A percentile compares a stretch with the other conserved stretches of the same genome.
Evolutionary conservation across 176 grass and related monocot genomes (phyloP).

Genomic region (Canna indica): DNA sequence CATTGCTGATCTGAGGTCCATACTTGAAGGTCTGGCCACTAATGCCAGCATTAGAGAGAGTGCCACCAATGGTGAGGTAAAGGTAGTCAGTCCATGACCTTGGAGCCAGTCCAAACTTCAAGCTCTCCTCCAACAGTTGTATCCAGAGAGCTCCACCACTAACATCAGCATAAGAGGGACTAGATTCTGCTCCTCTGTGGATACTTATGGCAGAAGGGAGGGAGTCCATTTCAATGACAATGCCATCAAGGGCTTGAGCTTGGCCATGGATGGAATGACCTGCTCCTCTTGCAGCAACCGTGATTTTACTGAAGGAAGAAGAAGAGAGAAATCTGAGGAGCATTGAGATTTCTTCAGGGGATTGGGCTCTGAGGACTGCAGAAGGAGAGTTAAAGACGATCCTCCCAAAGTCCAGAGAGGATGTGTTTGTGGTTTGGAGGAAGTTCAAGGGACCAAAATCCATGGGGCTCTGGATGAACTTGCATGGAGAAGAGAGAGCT

Average conservation of each 20-base stretch:
- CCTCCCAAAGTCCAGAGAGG: constrained; percentile 72
- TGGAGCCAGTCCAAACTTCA: constrained; percentile 69
- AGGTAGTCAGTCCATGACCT: constrained; percentile 62
- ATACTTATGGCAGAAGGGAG: constrained; percentile 56
- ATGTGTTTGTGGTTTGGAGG: constrained; percentile 43
- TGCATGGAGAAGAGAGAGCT: constrained; percentile 68
- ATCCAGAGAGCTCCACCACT: constrained; percentile 74
- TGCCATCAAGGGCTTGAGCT: constrained; percentile 85
- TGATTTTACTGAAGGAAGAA: constrained; percentile 61
- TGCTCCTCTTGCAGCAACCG: constrained; percentile 75
- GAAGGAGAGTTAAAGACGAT: constrained; percentile 64
- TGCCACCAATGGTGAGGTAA: constrained; percentile 3
- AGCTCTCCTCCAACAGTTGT: constrained; percentile 74
- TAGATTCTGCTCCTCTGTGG: constrained; percentile 30
- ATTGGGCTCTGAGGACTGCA: constrained; percentile 63
- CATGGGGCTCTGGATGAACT: constrained; percentile 93
- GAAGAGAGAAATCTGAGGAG: constrained; percentile 66
- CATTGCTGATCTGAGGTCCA: constrained; percentile 31
- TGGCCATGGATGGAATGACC: constrained; percentile 88
- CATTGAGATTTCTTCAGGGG: constrained; percentile 2
- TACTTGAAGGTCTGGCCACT: constrained; percentile 6
- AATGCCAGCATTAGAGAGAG: constrained; percentile 5
- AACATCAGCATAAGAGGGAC: constrained; percentile 55
- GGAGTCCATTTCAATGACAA: constrained; percentile 82
- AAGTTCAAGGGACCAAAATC: constrained; percentile 74